phyloP scores from a whole-genome alignment of 139 green algal species.

The Picochlorum sp. region DNA sequence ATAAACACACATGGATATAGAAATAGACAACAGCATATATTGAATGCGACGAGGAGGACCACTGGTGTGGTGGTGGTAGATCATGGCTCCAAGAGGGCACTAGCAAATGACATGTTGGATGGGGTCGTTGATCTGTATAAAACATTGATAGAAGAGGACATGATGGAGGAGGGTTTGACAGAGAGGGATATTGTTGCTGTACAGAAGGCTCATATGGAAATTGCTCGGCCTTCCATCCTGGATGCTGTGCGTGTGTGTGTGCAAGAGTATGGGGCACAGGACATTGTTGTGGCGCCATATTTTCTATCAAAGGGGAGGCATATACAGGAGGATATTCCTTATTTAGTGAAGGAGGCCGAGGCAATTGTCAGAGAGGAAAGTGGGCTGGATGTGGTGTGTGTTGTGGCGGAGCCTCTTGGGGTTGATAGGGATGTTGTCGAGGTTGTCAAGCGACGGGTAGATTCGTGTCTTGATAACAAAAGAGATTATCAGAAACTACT shows the following conservation, averaged over 20 bases:
- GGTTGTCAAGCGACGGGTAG: conserved; percentile 57
- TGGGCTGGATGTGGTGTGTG: conserved; percentile 28
- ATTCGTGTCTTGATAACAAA: too few relatives aligned
- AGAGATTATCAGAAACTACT: too few relatives aligned
- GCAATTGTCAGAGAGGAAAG: conserved; percentile 25
- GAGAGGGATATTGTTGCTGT: conserved; percentile 29
- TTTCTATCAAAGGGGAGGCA: conserved; percentile 77
- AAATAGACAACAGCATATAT: too few relatives aligned
- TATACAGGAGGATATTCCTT: conserved; percentile 79
- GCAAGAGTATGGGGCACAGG: conserved; percentile 26
- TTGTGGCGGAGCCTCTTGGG: conserved; percentile 73
- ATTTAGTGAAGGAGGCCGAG: conserved; percentile 53
- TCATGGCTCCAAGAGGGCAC: conserved; percentile 66
- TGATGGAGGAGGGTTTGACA: conserved; percentile 45
- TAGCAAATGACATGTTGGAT: conserved; percentile 73
- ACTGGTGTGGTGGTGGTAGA: conserved; percentile 82
- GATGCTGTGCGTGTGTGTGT: conserved; percentile 52
- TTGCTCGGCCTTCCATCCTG: conserved; percentile 69
- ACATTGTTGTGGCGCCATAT: conserved; percentile 75
- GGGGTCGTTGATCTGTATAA: conserved; percentile 44
- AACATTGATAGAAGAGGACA: conserved; percentile 3
- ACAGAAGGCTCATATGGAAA: conserved; percentile 80
- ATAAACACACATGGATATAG: too few relatives aligned
- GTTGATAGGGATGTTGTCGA: conserved; percentile 59
- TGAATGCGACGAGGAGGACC: not conserved